phyloP scores from a whole-genome alignment of 768 basidiomycete species.

The Suillus bovinus region DNA sequence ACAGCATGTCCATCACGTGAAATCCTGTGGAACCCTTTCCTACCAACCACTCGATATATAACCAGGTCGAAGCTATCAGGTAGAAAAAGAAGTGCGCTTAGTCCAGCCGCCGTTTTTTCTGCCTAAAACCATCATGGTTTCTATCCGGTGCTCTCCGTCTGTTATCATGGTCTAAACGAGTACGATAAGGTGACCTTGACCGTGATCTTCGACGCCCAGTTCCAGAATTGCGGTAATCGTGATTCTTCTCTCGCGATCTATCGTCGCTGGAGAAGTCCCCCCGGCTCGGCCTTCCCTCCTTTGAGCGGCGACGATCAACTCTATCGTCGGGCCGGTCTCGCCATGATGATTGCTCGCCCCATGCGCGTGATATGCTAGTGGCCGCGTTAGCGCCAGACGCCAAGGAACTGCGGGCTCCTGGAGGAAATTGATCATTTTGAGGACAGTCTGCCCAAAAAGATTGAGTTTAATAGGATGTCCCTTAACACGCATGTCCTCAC shows the following conservation, averaged over 20 bases:
- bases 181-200: constrained; percentile 35
- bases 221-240: constrained; percentile 18
- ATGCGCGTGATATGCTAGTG: constrained; percentile 32
- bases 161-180: constrained; percentile 15
- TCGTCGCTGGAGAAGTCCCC: constrained; percentile 24
- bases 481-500: constrained; percentile 36
- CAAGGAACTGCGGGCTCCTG: constrained; percentile 23
- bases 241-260: constrained; percentile 20
- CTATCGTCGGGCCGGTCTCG: constrained; percentile 28
- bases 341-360: constrained; percentile 40
- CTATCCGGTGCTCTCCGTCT: constrained; percentile 25
- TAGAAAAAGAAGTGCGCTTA: constrained; percentile 25
- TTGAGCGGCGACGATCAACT: constrained; percentile 26
- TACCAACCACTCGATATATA: constrained; percentile 4
- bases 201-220: constrained; percentile 23
- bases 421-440: constrained; percentile 44
- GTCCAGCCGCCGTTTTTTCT: constrained; percentile 60
- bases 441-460: constrained; percentile 44
- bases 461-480: constrained; percentile 11
- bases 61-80: background rate
- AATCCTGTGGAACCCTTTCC: background rate
- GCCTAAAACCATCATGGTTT: constrained; percentile 38
- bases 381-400: constrained; percentile 37
- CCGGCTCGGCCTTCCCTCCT: constrained; percentile 24
- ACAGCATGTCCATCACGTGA: background rate